Conservation (phyloP, 176 grass and related monocot genomes). For the Oryza brachyantha region DNA sequence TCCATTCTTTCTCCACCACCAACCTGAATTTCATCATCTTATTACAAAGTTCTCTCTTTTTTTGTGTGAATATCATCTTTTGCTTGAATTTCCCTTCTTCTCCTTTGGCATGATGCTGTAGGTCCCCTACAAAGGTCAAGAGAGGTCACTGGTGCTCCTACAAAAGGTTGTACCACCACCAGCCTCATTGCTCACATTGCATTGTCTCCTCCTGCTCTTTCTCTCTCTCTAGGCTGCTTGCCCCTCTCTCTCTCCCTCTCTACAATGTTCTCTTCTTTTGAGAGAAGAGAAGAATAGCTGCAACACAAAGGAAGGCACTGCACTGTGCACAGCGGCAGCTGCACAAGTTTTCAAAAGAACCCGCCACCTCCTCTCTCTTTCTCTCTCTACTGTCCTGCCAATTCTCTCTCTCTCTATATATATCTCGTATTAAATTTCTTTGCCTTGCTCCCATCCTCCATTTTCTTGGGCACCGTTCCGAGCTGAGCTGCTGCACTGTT, state of each 20-base stretch:
- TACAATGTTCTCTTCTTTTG: conserved; percentile 63
- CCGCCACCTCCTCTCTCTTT: conserved; percentile 37
- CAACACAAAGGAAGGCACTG: conserved; percentile 45
- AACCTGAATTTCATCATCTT: conserved; percentile 30
- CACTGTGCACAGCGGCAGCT: background rate
- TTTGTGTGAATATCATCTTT: background rate
- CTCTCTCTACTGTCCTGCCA: background rate
- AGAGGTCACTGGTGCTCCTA: background rate
- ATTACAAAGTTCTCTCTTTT: background rate
- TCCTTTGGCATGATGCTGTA: background rate
- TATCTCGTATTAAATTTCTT: conserved; percentile 34
- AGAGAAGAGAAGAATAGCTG: conserved; percentile 62
- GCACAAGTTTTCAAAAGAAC: conserved; percentile 57
- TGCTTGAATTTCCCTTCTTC: background rate
- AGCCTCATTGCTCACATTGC: conserved; percentile 1
- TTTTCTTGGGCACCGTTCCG: conserved; percentile 40
- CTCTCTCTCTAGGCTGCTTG: conserved; percentile 2
- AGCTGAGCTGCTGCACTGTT: conserved; percentile 1
- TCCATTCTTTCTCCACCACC: conserved; percentile 21
- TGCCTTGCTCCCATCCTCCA: conserved; percentile 22
- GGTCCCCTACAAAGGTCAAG: conserved; percentile 13
- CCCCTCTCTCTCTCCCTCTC: background rate
- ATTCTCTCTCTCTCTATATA: background rate
- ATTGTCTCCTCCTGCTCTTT: background rate
- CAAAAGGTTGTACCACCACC: conserved; percentile 27